A percentile compares a stretch with the other conserved stretches of the same genome.
Conservation (phyloP, 495 filamentous ascomycete genomes). For the Penicillium verhagenii region DNA sequence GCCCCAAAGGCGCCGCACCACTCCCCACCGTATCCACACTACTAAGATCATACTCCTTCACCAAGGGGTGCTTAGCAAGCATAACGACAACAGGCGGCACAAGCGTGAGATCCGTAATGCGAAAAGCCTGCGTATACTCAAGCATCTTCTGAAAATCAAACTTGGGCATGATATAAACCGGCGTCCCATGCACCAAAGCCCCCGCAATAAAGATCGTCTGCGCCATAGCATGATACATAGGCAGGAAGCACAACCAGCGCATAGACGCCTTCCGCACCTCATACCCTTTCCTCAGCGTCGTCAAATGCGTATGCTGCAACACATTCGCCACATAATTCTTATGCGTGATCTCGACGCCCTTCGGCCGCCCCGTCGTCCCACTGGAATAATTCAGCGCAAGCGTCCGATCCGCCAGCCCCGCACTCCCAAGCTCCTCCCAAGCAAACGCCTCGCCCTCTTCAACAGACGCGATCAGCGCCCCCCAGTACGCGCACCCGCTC, state of each 20-base stretch:
- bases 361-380: slow-evolving; percentile 81
- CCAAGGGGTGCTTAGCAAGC: slow-evolving; percentile 68
- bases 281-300: slow-evolving; percentile 47
- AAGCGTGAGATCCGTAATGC: slow-evolving; percentile 60
- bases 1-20: slow-evolving; percentile 64
- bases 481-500: slow-evolving; percentile 50
- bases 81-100: slow-evolving; percentile 71
- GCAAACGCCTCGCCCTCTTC: slow-evolving; percentile 44
- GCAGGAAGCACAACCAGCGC: slow-evolving; percentile 60
- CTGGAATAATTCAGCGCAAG: slow-evolving; percentile 68
- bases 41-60: slow-evolving; percentile 66
- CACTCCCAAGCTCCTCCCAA: slow-evolving; percentile 41
- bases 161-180: slow-evolving; percentile 69
- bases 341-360: slow-evolving; percentile 80
- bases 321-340: slow-evolving; percentile 69
- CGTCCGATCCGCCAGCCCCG: slow-evolving; percentile 39
- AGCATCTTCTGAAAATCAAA: slow-evolving; percentile 75
- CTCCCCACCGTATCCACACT: slow-evolving; percentile 55
- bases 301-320: slow-evolving; percentile 54
- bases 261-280: slow-evolving; percentile 27
- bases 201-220: slow-evolving; percentile 50
- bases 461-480: slow-evolving; percentile 40
- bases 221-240: slow-evolving; percentile 70
- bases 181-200: slow-evolving; percentile 35
- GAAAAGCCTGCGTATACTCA: slow-evolving; percentile 61